These are phyloP conservation scores for Boletus sp. DNA, from an alignment of 768 basidiomycete species.

Conservation along the genomic window DNA sequence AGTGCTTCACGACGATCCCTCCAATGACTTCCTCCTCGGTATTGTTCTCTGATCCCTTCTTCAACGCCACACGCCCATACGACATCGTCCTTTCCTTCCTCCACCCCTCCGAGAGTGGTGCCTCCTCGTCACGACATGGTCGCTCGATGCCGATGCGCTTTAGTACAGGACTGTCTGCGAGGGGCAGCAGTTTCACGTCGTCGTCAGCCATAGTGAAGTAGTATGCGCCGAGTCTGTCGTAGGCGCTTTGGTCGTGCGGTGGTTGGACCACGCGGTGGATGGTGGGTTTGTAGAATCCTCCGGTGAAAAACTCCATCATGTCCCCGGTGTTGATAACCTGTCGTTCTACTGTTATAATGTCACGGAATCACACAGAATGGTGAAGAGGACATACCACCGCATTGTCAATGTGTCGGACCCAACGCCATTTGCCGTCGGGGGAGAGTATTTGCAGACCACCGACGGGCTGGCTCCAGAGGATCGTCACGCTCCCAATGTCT, in stretches of 20 bases:
- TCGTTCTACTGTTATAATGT: neutral
- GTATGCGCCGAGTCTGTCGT: conserved; percentile 51
- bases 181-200: conserved; percentile 43
- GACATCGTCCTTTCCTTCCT: conserved; percentile 46
- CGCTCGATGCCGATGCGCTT: conserved; percentile 39
- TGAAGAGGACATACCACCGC: conserved; percentile 39
- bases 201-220: conserved; percentile 56
- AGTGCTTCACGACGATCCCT: conserved; percentile 56
- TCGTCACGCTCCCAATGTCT: conserved; percentile 54
- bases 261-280: conserved; percentile 62
- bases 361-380: neutral
- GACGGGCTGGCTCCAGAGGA: conserved; percentile 60
- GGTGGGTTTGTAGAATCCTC: conserved; percentile 55
- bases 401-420: conserved; percentile 56
- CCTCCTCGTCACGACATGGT: conserved; percentile 36
- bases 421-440: conserved; percentile 50
- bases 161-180: conserved; percentile 46
- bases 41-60: conserved; percentile 35
- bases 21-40: conserved; percentile 55
- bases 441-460: conserved; percentile 55
- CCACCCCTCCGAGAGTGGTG: conserved; percentile 51
- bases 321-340: conserved; percentile 62
- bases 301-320: conserved; percentile 53
- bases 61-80: conserved; percentile 47
- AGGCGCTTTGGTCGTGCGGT: conserved; percentile 45